A percentile compares a stretch with the other conserved stretches of the same genome.
These are phyloP conservation scores for Boletales sp. DNA, from an alignment of 768 basidiomycete species.

Conservation along the genomic window DNA sequence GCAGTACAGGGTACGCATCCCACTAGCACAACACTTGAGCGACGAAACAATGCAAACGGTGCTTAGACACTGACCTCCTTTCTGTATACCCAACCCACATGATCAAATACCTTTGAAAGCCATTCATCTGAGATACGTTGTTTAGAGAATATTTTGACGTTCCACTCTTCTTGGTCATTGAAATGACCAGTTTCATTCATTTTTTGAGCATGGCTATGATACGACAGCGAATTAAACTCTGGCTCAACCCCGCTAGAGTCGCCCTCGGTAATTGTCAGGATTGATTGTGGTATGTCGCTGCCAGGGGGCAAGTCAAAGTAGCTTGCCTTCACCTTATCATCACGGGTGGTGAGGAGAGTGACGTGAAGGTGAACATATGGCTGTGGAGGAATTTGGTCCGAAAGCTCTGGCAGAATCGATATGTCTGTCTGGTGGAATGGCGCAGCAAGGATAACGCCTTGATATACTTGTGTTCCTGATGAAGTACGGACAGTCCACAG, in stretches of 20 bases:
- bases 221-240: constrained; percentile 85
- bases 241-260: constrained; percentile 55
- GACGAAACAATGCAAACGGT: neutral
- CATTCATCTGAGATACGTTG: constrained; percentile 62
- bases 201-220: constrained; percentile 55
- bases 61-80: constrained; percentile 56
- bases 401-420: constrained; percentile 43
- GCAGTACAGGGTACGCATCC: constrained; percentile 76
- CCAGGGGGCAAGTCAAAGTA: constrained; percentile 62
- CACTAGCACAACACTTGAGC: constrained; percentile 44
- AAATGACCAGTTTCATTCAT: constrained; percentile 21
- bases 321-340: constrained; percentile 51
- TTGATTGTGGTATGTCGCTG: constrained; percentile 50
- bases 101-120: constrained; percentile 63
- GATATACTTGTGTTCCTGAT: constrained; percentile 51
- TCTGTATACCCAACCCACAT: constrained; percentile 77
- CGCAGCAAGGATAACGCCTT: constrained; percentile 80
- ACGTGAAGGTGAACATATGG: constrained; percentile 86
- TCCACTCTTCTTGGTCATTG: constrained; percentile 45
- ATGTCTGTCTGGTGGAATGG: constrained; percentile 75
- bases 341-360: constrained; percentile 81
- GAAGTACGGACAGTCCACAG: constrained; percentile 53
- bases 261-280: constrained; percentile 74
- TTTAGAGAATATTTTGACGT: constrained; percentile 87
- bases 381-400: constrained; percentile 57